A percentile compares a stretch with the other conserved stretches of the same genome.
phyloP scores from a whole-genome alignment of 148 eudicot genomes.

The Polygonum aviculare region DNA sequence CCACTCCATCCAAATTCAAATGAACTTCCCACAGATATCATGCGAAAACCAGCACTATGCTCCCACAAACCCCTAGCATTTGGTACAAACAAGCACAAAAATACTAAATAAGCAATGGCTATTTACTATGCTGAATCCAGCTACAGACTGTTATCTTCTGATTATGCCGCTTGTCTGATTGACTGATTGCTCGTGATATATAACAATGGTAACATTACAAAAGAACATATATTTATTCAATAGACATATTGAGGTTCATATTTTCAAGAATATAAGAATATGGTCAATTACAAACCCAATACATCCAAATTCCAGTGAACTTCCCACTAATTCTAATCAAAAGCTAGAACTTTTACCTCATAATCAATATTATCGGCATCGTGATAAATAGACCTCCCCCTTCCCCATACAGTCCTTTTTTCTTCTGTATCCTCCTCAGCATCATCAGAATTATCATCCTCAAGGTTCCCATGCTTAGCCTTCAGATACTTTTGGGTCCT shows the following conservation, averaged over 20 bases:
- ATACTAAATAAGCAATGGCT: not conserved
- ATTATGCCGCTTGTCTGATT: not conserved
- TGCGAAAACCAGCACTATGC: no score
- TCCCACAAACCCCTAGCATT: not conserved
- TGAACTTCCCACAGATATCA: no score
- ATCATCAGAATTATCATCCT: conserved; percentile 65
- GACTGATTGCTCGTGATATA: not conserved
- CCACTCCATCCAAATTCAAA: no score
- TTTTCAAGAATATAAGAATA: not conserved
- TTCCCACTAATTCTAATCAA: not conserved
- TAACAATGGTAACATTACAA: not conserved
- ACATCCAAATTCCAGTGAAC: not conserved
- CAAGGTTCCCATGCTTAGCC: conserved; percentile 54
- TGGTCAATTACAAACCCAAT: not conserved
- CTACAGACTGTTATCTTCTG: not conserved
- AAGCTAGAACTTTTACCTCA: conserved; percentile 33
- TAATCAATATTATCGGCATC: conserved; percentile 38
- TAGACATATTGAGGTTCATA: not conserved
- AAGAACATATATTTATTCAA: not conserved
- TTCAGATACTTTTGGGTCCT: conserved; percentile 47
- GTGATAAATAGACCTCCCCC: conserved; percentile 25
- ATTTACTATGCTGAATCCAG: not conserved
- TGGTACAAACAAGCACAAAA: not conserved
- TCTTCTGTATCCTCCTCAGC: conserved; percentile 52
- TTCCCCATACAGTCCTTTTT: conserved; percentile 38